Evolutionary conservation across 2,329 filamentous ascomycete genomes (phyloP), one percentile per base, ranked within the genome.

Genomic region (Penicillium sp.): DNA sequence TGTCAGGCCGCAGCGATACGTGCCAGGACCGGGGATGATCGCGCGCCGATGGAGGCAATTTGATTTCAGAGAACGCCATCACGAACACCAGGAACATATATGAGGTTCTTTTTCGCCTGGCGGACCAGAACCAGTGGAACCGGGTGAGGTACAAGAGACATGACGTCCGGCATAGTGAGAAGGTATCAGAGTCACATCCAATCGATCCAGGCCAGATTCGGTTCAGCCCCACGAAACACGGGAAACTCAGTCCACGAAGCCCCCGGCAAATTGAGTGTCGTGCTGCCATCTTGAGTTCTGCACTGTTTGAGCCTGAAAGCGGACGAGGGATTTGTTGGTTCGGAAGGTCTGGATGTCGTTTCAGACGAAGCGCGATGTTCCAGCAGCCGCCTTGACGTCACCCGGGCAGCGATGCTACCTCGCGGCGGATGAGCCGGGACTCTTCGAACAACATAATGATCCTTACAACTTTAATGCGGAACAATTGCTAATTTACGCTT

Each of bases 371-470:
- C 31, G 36, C 38, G 39, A 38, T 54, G 61, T 63, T 62, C 52
- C 60, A 62, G 53, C 35, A 63, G 53, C 49, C 56, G 58, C 60
- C 52, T 60, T 62, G 58, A 60, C 60, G 60, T 63, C 60, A 63
- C 20, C 20, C 20, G 25, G 3, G 6, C 25, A 27, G 52, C 51
- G 18, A 38, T 38, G 46, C 43, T 43, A 55, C 46, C 44, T 48
- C 44, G 46, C 46, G 35, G 18, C 42, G 45, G 31, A 49, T 40
- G 11, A 35, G 11, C 36, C 44, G 47, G 46, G 25, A 30, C 8
- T 2, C 3, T 31, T 42, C 7, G 28, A 38, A 18, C 18, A 10
- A 38, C 6, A n/a, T 25, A 16, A 41, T 41, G 39, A 41, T 27
- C n/a, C 20, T 25, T n/a, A 41, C 24, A 27, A 41, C n/a, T n/a